phyloP scores from a whole-genome alignment of 495 filamentous ascomycete genomes.

The Aspergillus cavernicola region DNA sequence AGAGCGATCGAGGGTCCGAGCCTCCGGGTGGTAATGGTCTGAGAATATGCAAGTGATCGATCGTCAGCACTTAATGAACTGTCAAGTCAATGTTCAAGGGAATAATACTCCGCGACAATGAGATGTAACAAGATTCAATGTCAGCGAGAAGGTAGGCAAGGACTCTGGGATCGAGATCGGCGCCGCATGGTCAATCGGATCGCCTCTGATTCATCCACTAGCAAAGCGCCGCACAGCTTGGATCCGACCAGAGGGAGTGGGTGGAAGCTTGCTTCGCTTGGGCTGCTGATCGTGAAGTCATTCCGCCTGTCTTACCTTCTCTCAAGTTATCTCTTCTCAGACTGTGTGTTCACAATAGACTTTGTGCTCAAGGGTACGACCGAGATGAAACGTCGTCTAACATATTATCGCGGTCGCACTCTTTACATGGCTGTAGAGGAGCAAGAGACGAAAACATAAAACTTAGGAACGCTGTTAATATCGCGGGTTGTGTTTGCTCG shows the following conservation, averaged over 20 bases:
- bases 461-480: no score
- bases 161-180: not conserved
- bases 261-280: no score
- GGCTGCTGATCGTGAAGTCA: not conserved
- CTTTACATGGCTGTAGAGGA: no score
- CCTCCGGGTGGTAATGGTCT: no score
- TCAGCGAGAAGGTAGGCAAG: not conserved
- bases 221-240: not conserved
- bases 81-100: not conserved
- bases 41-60: not conserved
- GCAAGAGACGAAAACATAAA: no score
- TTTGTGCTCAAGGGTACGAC: no score
- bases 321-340: no score
- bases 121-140: not conserved
- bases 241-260: not conserved
- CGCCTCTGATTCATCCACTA: constrained; percentile 3
- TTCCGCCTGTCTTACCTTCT: not conserved
- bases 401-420: not conserved
- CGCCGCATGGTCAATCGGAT: constrained; percentile 1
- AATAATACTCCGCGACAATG: not conserved
- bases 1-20: no score
- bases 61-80: not conserved
- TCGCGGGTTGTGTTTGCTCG: not conserved
- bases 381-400: not conserved
- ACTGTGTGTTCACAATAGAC: no score